Evolutionary conservation across 768 basidiomycete genomes (phyloP), one percentile per base, ranked within the genome.

Genomic region (Candolleomyces aberdarensis): DNA sequence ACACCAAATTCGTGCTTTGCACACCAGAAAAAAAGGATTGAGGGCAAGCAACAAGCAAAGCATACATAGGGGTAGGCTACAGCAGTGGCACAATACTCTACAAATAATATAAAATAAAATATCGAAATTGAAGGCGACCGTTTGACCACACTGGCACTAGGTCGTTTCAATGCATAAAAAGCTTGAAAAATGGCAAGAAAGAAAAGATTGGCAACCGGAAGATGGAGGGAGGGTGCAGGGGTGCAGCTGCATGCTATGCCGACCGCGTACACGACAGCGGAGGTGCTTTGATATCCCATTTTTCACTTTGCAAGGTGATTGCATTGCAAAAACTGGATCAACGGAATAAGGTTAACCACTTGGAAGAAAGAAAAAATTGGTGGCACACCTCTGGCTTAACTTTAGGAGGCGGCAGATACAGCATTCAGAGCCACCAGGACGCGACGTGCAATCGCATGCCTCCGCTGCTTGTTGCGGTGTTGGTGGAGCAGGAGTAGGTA

Each of bases 301-400:
- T 61, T 22, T 61, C 53, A 43, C 60, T 50, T 13, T 57, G 46
- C 19, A 41, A 15, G 10, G 29, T 15, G 5, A 61, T 47, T 19
- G 50, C 32, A 41, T 17, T 57, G 26, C 52, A 61, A 29, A 61
- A 56, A 5, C 60, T 61, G 32, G 26, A 13, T 6, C 6, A 29
- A 55, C 22, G 48, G 15, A 49, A 17, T 3, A 31, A 9, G 8
- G 1, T 55, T 19, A n/a, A 43, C 13, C 11, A 43, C 15, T 39
- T 1, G 26, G 20, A 41, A 11, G 6, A 40, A 11, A 6, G 56
- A n/a, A 57, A 19, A 20, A 43, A 14, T 36, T 14, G 10, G 48
- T 26, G 26, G 26, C 55, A n/a, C 41, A 56, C 60, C 46, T 56
- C n/a, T 61, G 54, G 15, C 44, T 46, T 5, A 61, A 32, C n/a